Conservation (phyloP, 176 grass and related monocot genomes). For the Hyparrhenia diplandra region DNA sequence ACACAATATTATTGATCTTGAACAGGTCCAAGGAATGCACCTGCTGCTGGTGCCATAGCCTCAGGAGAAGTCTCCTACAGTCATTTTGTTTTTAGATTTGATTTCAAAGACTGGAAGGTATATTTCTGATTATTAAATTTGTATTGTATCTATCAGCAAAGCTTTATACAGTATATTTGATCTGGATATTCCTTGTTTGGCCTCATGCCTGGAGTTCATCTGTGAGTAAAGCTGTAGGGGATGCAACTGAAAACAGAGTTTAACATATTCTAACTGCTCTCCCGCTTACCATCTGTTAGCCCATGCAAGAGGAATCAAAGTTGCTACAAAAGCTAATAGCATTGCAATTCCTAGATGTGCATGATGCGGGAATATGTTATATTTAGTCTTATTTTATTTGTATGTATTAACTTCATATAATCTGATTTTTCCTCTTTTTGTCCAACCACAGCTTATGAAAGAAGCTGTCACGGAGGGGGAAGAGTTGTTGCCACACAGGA, state of each 20-base stretch:
- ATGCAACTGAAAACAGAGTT: neutral
- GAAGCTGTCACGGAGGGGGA: constrained; percentile 29
- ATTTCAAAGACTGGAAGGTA: constrained; percentile 97
- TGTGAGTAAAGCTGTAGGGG: neutral
- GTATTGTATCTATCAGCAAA: neutral
- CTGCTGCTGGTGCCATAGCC: constrained; percentile 54
- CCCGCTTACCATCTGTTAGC: no score
- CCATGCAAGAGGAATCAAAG: no score
- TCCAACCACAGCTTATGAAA: constrained; percentile 64
- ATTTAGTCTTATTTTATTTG: neutral
- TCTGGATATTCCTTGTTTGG: neutral
- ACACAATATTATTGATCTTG: constrained; percentile 14
- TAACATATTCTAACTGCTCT: neutral
- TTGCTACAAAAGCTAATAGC: no score
- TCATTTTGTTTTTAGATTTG: constrained; percentile 89
- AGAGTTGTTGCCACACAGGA: constrained; percentile 74
- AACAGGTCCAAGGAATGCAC: constrained; percentile 85
- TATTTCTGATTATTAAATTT: neutral
- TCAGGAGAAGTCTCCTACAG: constrained; percentile 75
- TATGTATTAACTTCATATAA: neutral
- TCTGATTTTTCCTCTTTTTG: neutral
- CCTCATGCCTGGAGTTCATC: neutral
- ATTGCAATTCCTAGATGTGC: neutral
- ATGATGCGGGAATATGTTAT: neutral
- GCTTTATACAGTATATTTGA: neutral